Conservation (phyloP, 1,284 basidiomycete species). For the Phellopilus nigrolimitatus region DNA sequence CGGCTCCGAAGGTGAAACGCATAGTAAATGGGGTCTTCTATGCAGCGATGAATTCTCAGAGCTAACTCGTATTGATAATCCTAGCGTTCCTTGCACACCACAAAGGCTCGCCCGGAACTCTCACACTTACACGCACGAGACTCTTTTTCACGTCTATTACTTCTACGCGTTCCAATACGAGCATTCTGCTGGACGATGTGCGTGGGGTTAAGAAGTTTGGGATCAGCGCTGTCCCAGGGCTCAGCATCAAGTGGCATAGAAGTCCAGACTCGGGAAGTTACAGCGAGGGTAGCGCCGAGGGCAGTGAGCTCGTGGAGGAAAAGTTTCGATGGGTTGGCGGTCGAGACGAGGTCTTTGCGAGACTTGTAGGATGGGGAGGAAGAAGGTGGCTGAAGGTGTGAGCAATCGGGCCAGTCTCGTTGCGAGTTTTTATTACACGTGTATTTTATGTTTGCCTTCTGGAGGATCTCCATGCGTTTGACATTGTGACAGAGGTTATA, state of each 20-base stretch:
- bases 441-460: background rate
- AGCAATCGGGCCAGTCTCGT: background rate
- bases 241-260: slow-evolving; percentile 44
- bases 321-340: slow-evolving; percentile 55
- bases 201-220: slow-evolving; percentile 53
- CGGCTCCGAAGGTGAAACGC: background rate
- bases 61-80: slow-evolving; percentile 2
- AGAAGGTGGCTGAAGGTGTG: slow-evolving; percentile 25
- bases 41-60: background rate
- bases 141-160: slow-evolving; percentile 54
- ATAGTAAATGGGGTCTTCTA: background rate
- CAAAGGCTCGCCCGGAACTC: slow-evolving; percentile 48
- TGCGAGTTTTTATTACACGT: background rate
- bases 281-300: slow-evolving; percentile 8
- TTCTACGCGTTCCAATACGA: slow-evolving; percentile 40
- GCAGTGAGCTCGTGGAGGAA: slow-evolving; percentile 39
- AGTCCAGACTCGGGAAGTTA: slow-evolving; percentile 18
- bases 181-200: slow-evolving; percentile 42
- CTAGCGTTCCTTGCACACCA: slow-evolving; percentile 64
- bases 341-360: slow-evolving; percentile 62
- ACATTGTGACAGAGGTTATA: background rate
- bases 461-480: background rate
- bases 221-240: slow-evolving; percentile 42
- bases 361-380: slow-evolving; percentile 50
- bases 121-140: slow-evolving; percentile 46